Evolutionary conservation across 2,329 filamentous ascomycete genomes (phyloP).

Genomic region (Ophiostoma ulmi): DNA sequence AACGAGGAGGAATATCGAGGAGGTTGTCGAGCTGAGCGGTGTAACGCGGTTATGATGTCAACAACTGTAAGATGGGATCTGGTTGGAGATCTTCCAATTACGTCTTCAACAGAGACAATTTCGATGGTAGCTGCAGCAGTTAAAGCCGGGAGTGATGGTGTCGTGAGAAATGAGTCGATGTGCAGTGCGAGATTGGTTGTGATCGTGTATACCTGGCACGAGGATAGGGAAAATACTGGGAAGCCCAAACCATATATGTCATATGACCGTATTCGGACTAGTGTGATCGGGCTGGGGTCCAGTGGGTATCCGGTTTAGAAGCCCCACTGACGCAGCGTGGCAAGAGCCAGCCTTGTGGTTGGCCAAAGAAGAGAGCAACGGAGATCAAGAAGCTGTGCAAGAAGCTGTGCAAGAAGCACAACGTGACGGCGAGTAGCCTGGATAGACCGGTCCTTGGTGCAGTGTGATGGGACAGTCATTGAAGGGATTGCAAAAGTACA

Average conservation of each 20-base stretch:
- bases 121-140: background rate
- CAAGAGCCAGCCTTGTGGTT: constrained; percentile 25
- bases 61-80: background rate
- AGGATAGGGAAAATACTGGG: constrained; percentile 19
- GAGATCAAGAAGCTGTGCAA: constrained; percentile 2
- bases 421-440: background rate
- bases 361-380: constrained; percentile 3
- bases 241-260: constrained; percentile 18
- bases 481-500: background rate
- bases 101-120: background rate
- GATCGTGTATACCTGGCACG: constrained; percentile 25
- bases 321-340: constrained; percentile 26
- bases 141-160: background rate
- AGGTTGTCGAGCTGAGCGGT: constrained; percentile 1
- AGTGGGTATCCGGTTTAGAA: constrained; percentile 18
- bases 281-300: constrained; percentile 8
- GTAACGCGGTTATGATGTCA: background rate
- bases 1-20: background rate
- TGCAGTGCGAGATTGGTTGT: constrained; percentile 20
- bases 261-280: constrained; percentile 19
- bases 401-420: background rate
- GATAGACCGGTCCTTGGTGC: background rate
- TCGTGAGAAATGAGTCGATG: background rate
- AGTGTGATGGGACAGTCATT: background rate
- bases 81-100: background rate